Evolutionary conservation across 2,329 filamentous ascomycete genomes (phyloP).

Genomic region (Raffaelea arxii): DNA sequence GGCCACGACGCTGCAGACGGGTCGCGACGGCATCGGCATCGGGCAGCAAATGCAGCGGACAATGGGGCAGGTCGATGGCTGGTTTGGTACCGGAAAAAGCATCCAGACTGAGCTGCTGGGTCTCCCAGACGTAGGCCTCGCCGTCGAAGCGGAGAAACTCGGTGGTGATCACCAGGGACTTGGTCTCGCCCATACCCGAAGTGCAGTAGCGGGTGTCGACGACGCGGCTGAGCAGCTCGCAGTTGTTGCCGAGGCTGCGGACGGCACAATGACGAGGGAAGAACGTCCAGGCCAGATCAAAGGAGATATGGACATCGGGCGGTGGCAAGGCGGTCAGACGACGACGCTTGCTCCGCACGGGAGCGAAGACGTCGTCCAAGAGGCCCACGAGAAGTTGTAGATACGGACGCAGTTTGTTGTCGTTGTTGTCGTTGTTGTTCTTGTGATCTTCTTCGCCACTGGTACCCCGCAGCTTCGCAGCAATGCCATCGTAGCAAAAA

Average conservation of each 20-base stretch:
- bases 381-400: conserved; percentile 29
- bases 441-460: neutral
- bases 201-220: conserved; percentile 21
- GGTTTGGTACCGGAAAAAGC: conserved; percentile 30
- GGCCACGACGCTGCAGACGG: conserved; percentile 24
- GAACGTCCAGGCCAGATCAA: conserved; percentile 32
- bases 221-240: conserved; percentile 31
- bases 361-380: conserved; percentile 32
- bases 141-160: conserved; percentile 30
- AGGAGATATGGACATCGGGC: conserved; percentile 30
- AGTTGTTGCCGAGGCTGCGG: conserved; percentile 28
- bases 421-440: conserved; percentile 1
- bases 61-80: conserved; percentile 27
- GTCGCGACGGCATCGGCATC: conserved; percentile 19
- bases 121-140: conserved; percentile 29
- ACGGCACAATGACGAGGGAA: conserved; percentile 29
- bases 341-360: conserved; percentile 24
- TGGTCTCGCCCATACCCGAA: neutral
- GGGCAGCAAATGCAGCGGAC: conserved; percentile 24
- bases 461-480: conserved; percentile 19
- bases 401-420: conserved; percentile 23
- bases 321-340: conserved; percentile 24
- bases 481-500: conserved; percentile 34
- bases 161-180: conserved; percentile 18
- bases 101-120: conserved; percentile 20